phyloP scores from a whole-genome alignment of 352 stramenopile genomes.

The Phytophthora multivora region DNA sequence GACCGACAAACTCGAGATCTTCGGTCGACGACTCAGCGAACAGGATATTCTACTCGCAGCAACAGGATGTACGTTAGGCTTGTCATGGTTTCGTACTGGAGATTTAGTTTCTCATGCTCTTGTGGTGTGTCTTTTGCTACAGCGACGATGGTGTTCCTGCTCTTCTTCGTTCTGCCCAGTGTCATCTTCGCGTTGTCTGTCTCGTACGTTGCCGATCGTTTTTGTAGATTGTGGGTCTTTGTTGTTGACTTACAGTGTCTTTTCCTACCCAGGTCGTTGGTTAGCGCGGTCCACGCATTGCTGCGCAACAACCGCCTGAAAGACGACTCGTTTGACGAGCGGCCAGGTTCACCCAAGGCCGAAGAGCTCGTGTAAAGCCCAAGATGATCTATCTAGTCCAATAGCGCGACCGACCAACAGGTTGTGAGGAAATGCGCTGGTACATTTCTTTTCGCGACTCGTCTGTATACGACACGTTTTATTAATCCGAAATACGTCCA shows the following conservation, averaged over 20 bases:
- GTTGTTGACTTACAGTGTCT: conserved; percentile 4
- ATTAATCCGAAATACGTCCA: conserved; percentile 30
- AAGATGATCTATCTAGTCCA: conserved; percentile 12
- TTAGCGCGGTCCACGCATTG: conserved; percentile 53
- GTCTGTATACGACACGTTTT: conserved; percentile 27
- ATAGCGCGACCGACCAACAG: conserved; percentile 8
- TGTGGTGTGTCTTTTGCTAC: conserved; percentile 1
- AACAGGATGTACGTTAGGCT: conserved; percentile 51
- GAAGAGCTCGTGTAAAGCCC: conserved; percentile 51
- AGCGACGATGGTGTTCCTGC: conserved; percentile 73
- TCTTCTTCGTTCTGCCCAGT: conserved; percentile 75
- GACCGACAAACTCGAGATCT: conserved; percentile 55
- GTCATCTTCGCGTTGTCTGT: conserved; percentile 72
- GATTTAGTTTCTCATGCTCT: conserved; percentile 13
- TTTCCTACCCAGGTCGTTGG: conserved; percentile 37
- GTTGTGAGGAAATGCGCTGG: conserved; percentile 16
- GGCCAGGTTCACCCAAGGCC: conserved; percentile 17
- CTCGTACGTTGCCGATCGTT: conserved; percentile 40
- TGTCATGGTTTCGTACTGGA: background rate
- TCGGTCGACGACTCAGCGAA: conserved; percentile 61
- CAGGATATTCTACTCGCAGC: conserved; percentile 68
- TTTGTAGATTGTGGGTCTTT: background rate
- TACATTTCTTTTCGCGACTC: conserved; percentile 7
- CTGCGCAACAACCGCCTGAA: conserved; percentile 75
- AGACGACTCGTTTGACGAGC: conserved; percentile 51